Evolutionary conservation across 352 stramenopile genomes (phyloP), one percentile per base, ranked within the genome.

Genomic region (Pythium utonaiense): DNA sequence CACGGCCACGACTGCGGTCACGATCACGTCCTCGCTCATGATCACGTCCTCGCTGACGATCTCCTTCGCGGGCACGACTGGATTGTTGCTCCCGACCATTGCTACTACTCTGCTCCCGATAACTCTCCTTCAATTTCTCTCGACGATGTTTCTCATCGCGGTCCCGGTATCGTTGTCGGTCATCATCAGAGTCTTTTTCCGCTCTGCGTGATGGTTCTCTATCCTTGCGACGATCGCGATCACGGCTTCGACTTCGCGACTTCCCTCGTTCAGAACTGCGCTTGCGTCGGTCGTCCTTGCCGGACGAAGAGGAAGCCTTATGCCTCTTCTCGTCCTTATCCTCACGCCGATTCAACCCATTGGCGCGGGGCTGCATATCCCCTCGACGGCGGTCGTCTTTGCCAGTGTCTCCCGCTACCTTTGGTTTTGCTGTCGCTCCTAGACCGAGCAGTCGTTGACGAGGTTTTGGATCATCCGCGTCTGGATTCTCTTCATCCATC

Each of bases 391-490:
- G 74, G 56, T 55, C 49, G 31, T 62, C 66, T 47, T 80, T 86
- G 49, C 78, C 75, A 4, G 57, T 58, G 22, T 86, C 75, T 5
- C 72, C 75, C 12, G 78, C 64, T 34, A 86, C 28, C 22, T 63
- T 64, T 17, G 83, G 81, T 27, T 78, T 68, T 22, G 94, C 91
- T 13, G 83, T 97, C 0, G 96, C 96, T 10, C 96, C 95, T 17
- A 99, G 70, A 21, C 96, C 96, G 13, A 99, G 80, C 40, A 97
- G 60, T 64, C 96, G 91, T 13, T 97, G 91, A 31, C 96, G 77
- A 2, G 90, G 86, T 69, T 97, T 81, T 10, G 75, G 69, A n/a
- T 62, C 60, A 38, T 70, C 72, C 2, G 59, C 67, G 19, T 62
- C 62, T 19, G 77, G 49, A 28, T 76, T 72, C 34, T 86, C 71